Conservation (phyloP, 2,329 filamentous ascomycete species). For the Colletotrichum gigasporum region DNA sequence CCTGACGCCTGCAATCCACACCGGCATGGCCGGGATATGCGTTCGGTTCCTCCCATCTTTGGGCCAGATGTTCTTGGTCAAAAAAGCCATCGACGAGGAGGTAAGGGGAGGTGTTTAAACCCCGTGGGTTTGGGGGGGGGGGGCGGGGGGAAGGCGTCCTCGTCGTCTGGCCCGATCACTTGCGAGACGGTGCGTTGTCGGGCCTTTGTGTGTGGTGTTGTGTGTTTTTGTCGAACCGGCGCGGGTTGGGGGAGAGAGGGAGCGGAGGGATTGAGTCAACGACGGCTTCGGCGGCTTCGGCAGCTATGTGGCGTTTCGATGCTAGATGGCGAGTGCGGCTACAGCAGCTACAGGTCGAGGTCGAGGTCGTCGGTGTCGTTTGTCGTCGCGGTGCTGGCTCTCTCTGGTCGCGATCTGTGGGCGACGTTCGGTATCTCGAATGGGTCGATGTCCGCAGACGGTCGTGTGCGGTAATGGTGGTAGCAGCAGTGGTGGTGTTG, state of each 20-base stretch:
- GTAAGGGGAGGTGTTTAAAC: constrained; percentile 11
- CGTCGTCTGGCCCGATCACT: constrained; percentile 26
- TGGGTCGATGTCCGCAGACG: neutral
- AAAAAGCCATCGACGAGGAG: constrained; percentile 28
- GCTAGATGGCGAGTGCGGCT: neutral
- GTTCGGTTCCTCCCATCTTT: constrained; percentile 33
- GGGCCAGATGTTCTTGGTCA: constrained; percentile 32
- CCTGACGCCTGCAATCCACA: constrained; percentile 31
- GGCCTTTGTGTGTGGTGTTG: neutral
- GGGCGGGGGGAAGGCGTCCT: constrained; percentile 18
- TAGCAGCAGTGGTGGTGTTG: neutral
- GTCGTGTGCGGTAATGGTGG: neutral
- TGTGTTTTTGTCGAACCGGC: neutral
- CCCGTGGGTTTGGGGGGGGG: constrained; percentile 16
- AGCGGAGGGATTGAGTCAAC: neutral
- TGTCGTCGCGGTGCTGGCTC: too few relatives aligned
- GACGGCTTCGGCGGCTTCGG: constrained; percentile 1
- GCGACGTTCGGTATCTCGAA: too few relatives aligned
- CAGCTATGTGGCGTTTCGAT: neutral
- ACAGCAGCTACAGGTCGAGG: neutral
- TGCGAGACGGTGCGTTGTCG: constrained; percentile 7
- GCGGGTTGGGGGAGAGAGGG: neutral
- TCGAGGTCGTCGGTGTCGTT: neutral
- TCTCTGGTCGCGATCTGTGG: too few relatives aligned
- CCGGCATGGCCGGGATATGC: constrained; percentile 33